Evolutionary conservation across 1,139 yeast genomes (phyloP).

Genomic region (Saccharomycopsis hybrid): DNA sequence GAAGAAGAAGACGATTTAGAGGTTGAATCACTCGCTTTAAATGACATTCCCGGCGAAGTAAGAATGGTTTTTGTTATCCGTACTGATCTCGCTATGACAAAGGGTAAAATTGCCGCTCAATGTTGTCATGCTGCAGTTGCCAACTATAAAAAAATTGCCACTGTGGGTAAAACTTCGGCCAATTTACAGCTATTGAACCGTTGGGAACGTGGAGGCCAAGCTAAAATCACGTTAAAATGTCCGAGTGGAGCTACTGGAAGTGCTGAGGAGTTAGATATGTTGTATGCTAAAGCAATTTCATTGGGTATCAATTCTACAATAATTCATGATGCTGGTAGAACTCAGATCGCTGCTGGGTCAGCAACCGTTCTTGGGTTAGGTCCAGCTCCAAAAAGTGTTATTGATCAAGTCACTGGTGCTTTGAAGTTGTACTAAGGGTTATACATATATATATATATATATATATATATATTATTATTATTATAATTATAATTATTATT

Average conservation of each 20-base stretch:
- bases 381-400: conserved; percentile 84
- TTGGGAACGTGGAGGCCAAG: conserved; percentile 87
- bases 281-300: conserved; percentile 77
- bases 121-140: conserved; percentile 97
- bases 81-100: conserved; percentile 84
- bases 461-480: too few species aligned
- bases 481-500: too few species aligned
- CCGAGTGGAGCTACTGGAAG: conserved; percentile 37
- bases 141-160: conserved; percentile 65
- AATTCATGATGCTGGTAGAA: conserved; percentile 95
- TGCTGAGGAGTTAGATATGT: conserved; percentile 67
- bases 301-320: conserved; percentile 71
- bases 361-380: conserved; percentile 94
- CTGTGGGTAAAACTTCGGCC: conserved; percentile 46
- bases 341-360: conserved; percentile 91
- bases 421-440: conserved; percentile 57
- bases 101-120: conserved; percentile 96
- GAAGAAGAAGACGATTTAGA: conserved; percentile 46
- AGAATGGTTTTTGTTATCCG: conserved; percentile 86
- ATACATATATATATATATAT: neutral
- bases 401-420: conserved; percentile 77
- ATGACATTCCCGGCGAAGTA: conserved; percentile 68
- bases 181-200: conserved; percentile 56
- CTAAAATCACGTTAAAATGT: conserved; percentile 86
- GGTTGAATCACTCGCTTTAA: conserved; percentile 40